Evolutionary conservation across 2,329 filamentous ascomycete species (phyloP), one percentile per base, ranked within the genome.

Genomic region (Paracoccidioides lutzii): DNA sequence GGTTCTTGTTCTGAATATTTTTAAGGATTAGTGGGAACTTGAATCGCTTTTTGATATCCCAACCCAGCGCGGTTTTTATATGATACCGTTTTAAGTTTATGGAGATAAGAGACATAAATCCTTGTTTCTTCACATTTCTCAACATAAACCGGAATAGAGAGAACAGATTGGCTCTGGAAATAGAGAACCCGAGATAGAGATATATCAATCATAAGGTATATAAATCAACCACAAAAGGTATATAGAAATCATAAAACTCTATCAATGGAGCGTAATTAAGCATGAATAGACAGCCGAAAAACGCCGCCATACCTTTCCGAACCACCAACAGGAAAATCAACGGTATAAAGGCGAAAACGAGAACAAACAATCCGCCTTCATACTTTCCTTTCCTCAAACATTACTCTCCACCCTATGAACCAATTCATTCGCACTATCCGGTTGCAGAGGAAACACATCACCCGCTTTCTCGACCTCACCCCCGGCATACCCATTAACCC

Each of bases 401-500:
- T 32, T 41, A 32, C n/a, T 32, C 15, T 41, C 49, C 6, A 5
- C 49, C 22, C 37, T 52, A 6, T 30, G 15, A 6, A 12, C 49
- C 37, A 52, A 10, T 12, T 10, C 15, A 32, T 40, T 22, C 15
- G 8, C 7, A 12, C n/a, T 48, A 9, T 33, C 38, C 32, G 35
- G 12, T 12, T 40, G 6, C 30, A 14, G 42, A 35, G 12, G 55
- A 8, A 4, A 32, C 15, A 2, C 10, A 33, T 9, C 64, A 59
- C 65, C 66, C 69, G 15, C 62, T 63, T 48, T 69, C 65, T 1
- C 57, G 63, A 2, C 63, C 63, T 12, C 37, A 30, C 32, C 35
- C 37, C 37, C 5, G 4, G 67, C 58, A 32, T 68, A 64, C 55
- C 66, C 67, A 3, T 68, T 66, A 38, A 65, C 60, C 2, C 68